Evolutionary conservation across 1,284 basidiomycete species (phyloP).

Genomic region (Serendipita sp.): DNA sequence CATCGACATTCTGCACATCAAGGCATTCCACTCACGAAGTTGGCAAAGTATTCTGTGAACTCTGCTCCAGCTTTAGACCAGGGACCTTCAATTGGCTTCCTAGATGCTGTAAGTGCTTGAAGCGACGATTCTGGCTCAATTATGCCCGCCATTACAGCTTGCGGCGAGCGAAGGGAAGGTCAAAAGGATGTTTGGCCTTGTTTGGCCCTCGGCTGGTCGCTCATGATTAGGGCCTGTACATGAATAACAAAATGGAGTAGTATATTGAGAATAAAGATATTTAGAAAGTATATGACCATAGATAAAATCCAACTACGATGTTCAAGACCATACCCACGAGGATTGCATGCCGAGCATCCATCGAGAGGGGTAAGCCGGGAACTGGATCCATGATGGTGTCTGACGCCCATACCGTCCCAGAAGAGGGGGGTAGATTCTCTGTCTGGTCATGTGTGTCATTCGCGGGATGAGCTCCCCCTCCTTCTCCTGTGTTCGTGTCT

Average conservation of each 20-base stretch:
- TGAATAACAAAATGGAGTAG: background rate
- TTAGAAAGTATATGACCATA: background rate
- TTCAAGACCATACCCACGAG: background rate
- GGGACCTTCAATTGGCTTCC: background rate
- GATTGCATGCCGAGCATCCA: background rate
- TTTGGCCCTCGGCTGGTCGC: background rate
- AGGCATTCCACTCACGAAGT: background rate
- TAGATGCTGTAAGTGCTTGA: background rate
- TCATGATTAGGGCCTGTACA: background rate
- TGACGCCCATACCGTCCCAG: background rate
- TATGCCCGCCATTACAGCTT: background rate
- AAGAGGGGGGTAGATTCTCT: background rate
- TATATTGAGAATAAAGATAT: background rate
- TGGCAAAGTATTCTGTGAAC: background rate
- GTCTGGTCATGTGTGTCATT: background rate
- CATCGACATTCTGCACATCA: background rate
- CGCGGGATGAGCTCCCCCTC: background rate
- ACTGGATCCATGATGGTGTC: background rate
- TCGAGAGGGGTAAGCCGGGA: background rate
- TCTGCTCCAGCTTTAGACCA: background rate
- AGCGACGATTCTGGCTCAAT: background rate
- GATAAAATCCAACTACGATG: constrained; percentile 2
- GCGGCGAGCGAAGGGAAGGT: background rate
- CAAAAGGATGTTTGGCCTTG: background rate
- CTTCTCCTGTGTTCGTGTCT: background rate